Evolutionary conservation across 1,284 basidiomycete genomes (phyloP).

Genomic region (Leccinum angustisporum): DNA sequence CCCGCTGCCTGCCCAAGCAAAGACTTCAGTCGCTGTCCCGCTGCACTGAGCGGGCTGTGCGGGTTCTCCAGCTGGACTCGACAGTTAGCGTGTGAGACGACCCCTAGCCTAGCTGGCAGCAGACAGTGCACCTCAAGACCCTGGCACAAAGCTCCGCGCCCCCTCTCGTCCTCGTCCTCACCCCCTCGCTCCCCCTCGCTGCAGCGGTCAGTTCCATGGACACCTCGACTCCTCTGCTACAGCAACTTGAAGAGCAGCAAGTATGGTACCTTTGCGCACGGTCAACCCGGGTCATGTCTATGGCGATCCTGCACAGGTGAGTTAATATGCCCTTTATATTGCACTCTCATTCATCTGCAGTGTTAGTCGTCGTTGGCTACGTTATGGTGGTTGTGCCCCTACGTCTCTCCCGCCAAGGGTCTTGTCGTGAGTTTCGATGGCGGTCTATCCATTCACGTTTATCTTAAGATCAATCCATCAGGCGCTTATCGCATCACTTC

Average conservation of each 20-base stretch:
- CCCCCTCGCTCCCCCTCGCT: no score
- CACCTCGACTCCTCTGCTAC: no score
- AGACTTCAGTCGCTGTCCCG: no score
- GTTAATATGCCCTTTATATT: neutral
- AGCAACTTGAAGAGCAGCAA: conserved; percentile 52
- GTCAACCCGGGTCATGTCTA: conserved; percentile 9
- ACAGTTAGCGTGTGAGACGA: no score
- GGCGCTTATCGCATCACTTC: conserved; percentile 64
- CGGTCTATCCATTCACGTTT: neutral
- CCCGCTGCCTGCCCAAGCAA: no score
- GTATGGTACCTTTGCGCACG: conserved; percentile 62
- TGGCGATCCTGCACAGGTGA: conserved; percentile 13
- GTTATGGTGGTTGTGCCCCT: conserved; percentile 21
- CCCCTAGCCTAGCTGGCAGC: no score
- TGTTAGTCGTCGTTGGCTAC: conserved; percentile 17
- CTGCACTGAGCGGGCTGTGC: no score
- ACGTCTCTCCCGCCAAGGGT: conserved; percentile 23
- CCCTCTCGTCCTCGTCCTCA: no score
- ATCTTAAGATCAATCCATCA: conserved; percentile 30
- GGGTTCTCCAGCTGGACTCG: no score
- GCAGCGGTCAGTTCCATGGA: no score
- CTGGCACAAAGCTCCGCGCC: no score
- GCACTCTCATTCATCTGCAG: neutral
- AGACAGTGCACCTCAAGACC: no score
- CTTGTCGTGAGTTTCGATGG: conserved; percentile 21